Evolutionary conservation across 2,329 filamentous ascomycete genomes (phyloP), one percentile per base, ranked within the genome.

Genomic region (Phyllosticta capitalensis): DNA sequence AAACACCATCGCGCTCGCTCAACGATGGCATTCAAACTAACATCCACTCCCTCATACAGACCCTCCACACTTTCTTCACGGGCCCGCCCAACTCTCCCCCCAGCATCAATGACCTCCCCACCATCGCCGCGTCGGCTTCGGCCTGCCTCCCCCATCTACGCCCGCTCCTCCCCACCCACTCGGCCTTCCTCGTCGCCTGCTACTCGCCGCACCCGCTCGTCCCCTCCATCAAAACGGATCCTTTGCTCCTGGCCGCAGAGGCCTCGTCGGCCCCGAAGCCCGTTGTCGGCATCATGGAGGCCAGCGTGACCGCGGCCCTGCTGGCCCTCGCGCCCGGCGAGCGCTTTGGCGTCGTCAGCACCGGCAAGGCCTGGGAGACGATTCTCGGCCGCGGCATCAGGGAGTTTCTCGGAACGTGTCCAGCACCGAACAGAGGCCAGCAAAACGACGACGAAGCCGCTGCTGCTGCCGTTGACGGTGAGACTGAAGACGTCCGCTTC

Each of bases 221-320:
- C 0, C 71, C 78, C 0, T 72, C 79, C 54, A 75, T 95, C 10
- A 79, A 78, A 61, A 64, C 74, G n/a, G 67, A 75, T 14, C 72
- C 76, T 12, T 63, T 68, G 1, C 66, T 71, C 56, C 72, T 71
- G 5, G 61, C 65, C 14, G 17, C 38, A 1, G 17, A 17, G 17
- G 17, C 38, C 5, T 17, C 33, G 2, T 45, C 38, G 17, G 64
- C 63, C 9, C 71, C 70, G 61, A 81, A 75, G 72, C 81, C 83
- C 33, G 86, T 90, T 5, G 86, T 83, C 0, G 92, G 92, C 5
- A 96, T 97, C 59, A 94, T 96, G 67, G 92, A 96, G 72, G 88
- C 90, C 0, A 90, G 87, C 67, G 78, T 96, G 14, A 76, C 85
- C 2, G 78, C 84, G 0, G 82, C 84, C 1, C 69, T 92, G 9